Percentiles rank a stretch among this genome's conserved stretches.
Evolutionary conservation across 2,329 filamentous ascomycete species (phyloP).

Genomic region (Neofusicoccum ribis): DNA sequence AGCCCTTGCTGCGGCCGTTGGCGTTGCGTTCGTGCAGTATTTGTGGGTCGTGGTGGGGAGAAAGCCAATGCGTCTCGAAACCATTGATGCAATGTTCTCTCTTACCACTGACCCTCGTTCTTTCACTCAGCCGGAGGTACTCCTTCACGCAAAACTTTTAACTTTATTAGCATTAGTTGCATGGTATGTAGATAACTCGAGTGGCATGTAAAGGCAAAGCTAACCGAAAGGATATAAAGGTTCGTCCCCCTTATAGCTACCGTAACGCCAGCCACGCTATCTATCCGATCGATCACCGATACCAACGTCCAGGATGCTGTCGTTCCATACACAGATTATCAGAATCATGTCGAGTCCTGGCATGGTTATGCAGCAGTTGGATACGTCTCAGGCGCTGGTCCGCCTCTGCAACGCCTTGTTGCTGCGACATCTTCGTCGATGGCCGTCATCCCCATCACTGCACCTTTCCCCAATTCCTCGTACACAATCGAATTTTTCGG

Average conservation of each 20-base stretch:
- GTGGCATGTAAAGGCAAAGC: background rate
- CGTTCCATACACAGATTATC: background rate
- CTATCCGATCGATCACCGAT: background rate
- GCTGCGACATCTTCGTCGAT: background rate
- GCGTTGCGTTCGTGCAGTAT: background rate
- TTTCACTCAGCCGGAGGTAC: background rate
- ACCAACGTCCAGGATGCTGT: background rate
- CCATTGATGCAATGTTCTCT: slow-evolving; percentile 1
- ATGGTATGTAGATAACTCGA: background rate
- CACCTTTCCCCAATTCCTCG: background rate
- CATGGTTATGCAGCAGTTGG: background rate
- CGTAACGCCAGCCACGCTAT: background rate
- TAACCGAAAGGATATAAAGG: background rate
- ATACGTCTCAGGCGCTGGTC: background rate
- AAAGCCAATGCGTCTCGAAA: background rate
- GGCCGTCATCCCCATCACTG: background rate
- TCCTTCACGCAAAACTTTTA: background rate
- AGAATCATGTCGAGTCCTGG: background rate
- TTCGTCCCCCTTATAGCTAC: background rate
- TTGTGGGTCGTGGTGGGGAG: background rate
- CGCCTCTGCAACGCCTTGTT: background rate
- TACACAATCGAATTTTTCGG: background rate
- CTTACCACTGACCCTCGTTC: background rate
- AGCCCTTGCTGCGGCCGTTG: background rate
- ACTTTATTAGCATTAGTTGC: background rate